Evolutionary conservation across 1,284 basidiomycete species (phyloP).

Genomic region (Microbotryum scabiosae): DNA sequence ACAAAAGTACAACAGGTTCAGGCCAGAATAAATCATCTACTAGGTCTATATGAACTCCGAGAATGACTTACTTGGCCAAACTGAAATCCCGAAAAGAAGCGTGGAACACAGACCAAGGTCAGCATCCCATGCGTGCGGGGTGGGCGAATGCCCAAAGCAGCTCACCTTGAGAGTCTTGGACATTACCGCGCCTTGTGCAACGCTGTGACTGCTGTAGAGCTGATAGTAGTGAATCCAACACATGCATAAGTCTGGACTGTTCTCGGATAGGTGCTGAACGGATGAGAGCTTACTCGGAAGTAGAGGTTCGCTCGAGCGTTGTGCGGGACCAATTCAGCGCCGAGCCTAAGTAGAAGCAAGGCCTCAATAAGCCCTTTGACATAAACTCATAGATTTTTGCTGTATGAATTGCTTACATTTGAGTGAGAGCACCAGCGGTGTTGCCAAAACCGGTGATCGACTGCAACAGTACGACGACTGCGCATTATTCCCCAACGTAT

Average conservation of each 20-base stretch:
- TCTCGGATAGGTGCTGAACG: no score
- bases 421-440: conserved; percentile 49
- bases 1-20: no score
- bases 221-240: conserved; percentile 30
- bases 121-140: no score
- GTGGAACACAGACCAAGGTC: no score
- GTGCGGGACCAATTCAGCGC: conserved; percentile 54
- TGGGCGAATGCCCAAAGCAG: conserved; percentile 3
- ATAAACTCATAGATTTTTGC: no score
- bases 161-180: conserved; percentile 43
- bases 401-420: conserved; percentile 40
- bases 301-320: conserved; percentile 52
- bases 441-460: conserved; percentile 51
- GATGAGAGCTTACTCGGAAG: conserved; percentile 36
- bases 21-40: no score
- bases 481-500: conserved; percentile 31
- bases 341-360: conserved; percentile 47
- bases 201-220: conserved; percentile 51
- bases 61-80: no score
- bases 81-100: no score
- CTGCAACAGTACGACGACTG: conserved; percentile 44
- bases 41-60: no score
- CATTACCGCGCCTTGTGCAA: conserved; percentile 53
- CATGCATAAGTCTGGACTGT: no score
- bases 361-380: no score